Conservation (phyloP, 1,284 basidiomycete genomes). For the Coniophora puteana region DNA sequence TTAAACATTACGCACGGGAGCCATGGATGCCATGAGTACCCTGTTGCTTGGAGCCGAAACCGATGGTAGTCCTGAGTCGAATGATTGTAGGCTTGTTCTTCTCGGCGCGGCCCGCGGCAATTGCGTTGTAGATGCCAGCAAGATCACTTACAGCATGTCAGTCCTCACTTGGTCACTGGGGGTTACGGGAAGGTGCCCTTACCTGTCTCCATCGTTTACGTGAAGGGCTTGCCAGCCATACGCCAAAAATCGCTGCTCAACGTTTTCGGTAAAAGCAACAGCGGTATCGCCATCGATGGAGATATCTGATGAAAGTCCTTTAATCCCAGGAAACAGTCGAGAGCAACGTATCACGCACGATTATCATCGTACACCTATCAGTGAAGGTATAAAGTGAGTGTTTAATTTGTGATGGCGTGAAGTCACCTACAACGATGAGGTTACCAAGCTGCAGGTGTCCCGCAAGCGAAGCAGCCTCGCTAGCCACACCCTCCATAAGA, state of each 20-base stretch:
- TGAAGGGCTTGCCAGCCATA: conserved; percentile 94
- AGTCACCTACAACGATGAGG: conserved; percentile 72
- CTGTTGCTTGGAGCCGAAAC: conserved; percentile 89
- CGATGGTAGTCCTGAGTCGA: conserved; percentile 86
- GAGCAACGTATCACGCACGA: conserved; percentile 43
- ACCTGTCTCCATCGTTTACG: conserved; percentile 83
- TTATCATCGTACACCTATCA: conserved; percentile 85
- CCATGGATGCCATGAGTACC: conserved; percentile 95
- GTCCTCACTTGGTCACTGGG: too few species aligned
- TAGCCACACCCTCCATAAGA: conserved; percentile 92
- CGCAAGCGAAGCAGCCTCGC: conserved; percentile 88
- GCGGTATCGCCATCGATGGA: conserved; percentile 94
- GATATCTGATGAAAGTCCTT: conserved; percentile 51
- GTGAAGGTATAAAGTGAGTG: conserved; percentile 7
- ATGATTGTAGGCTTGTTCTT: conserved; percentile 87
- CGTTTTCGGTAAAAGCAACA: conserved; percentile 93
- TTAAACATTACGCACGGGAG: conserved; percentile 53
- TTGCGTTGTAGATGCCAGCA: conserved; percentile 75
- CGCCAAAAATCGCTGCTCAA: conserved; percentile 81
- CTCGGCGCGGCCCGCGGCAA: conserved; percentile 73
- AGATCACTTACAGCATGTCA: conserved; percentile 55
- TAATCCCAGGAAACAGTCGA: conserved; percentile 3
- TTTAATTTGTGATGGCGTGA: conserved; percentile 12
- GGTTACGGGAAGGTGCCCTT: conserved; percentile 19
- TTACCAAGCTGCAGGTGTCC: conserved; percentile 93